Conservation (phyloP, 2,329 filamentous ascomycete species). For the Acrocalymma vagum region DNA sequence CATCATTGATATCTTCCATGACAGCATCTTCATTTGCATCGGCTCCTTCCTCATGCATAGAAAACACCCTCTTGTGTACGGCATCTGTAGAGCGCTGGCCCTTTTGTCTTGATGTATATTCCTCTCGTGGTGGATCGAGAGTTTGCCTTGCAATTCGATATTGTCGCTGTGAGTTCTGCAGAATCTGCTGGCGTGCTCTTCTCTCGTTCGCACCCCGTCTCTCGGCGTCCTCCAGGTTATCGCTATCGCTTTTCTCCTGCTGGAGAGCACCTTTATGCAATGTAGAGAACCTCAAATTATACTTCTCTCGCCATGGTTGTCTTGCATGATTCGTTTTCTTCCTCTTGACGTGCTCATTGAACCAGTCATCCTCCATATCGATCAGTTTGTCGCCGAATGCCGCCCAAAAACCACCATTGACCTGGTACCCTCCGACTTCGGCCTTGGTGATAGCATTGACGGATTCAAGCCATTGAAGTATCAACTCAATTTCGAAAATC, state of each 20-base stretch:
- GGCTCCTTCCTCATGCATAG: not conserved
- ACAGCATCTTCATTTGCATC: slow-evolving; percentile 11
- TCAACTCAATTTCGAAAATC: slow-evolving; percentile 42
- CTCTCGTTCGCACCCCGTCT: slow-evolving; percentile 1
- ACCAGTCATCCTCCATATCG: slow-evolving; percentile 37
- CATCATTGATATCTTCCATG: slow-evolving; percentile 20
- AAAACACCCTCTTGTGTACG: not conserved
- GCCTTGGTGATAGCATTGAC: slow-evolving; percentile 31
- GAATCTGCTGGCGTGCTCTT: slow-evolving; percentile 17
- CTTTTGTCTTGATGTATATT: not conserved
- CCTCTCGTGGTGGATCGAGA: not conserved
- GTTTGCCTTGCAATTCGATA: slow-evolving; percentile 25
- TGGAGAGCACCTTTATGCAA: slow-evolving; percentile 9
- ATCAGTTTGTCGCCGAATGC: slow-evolving; percentile 40
- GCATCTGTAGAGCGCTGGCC: not conserved
- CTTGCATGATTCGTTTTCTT: slow-evolving; percentile 27
- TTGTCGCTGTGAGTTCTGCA: slow-evolving; percentile 26
- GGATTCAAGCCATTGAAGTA: slow-evolving; percentile 38
- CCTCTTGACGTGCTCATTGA: slow-evolving; percentile 39
- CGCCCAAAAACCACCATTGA: slow-evolving; percentile 37
- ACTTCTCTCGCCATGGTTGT: slow-evolving; percentile 31
- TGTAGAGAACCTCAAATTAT: slow-evolving; percentile 26
- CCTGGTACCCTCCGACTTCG: slow-evolving; percentile 28
- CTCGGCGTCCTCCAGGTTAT: slow-evolving; percentile 1
- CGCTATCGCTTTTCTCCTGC: slow-evolving; percentile 1